phyloP scores from a whole-genome alignment of 352 stramenopile genomes.

The Albugo laibachii region DNA sequence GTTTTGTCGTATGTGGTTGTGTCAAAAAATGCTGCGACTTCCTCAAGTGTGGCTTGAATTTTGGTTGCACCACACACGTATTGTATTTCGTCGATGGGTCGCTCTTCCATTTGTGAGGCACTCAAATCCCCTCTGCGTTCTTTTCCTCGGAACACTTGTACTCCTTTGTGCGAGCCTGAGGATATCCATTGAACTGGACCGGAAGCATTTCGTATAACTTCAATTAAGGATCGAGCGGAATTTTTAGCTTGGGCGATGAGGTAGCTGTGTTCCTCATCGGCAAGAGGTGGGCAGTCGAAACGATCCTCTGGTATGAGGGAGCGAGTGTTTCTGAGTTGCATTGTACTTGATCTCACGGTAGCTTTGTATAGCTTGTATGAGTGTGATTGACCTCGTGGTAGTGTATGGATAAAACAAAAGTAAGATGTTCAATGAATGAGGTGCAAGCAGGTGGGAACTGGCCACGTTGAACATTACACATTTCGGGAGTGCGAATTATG shows the following conservation, averaged over 20 bases:
- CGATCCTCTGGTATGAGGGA: neutral
- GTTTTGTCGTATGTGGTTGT: constrained; percentile 26
- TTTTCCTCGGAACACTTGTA: constrained; percentile 59
- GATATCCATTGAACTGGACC: constrained; percentile 35
- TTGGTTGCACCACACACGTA: constrained; percentile 37
- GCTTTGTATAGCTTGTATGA: too few relatives aligned
- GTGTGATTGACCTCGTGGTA: too few relatives aligned
- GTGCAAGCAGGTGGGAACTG: too few relatives aligned
- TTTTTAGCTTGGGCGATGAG: neutral
- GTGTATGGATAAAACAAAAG: too few relatives aligned
- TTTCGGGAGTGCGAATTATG: too few relatives aligned
- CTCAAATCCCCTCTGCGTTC: constrained; percentile 7
- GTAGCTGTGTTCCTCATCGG: neutral
- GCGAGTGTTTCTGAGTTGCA: too few relatives aligned
- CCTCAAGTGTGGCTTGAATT: constrained; percentile 33
- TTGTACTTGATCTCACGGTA: too few relatives aligned
- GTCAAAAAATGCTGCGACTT: constrained; percentile 49
- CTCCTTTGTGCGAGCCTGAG: constrained; percentile 24
- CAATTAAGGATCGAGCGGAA: constrained; percentile 26
- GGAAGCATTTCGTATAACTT: constrained; percentile 31
- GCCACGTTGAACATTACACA: too few relatives aligned
- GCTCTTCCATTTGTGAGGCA: constrained; percentile 1
- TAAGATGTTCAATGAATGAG: too few relatives aligned
- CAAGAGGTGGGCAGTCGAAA: neutral
- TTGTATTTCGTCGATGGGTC: neutral